A percentile compares a stretch with the other conserved stretches of the same genome.
phyloP scores from a whole-genome alignment of 2,329 filamentous ascomycete genomes.

The Fusarium temperatum region DNA sequence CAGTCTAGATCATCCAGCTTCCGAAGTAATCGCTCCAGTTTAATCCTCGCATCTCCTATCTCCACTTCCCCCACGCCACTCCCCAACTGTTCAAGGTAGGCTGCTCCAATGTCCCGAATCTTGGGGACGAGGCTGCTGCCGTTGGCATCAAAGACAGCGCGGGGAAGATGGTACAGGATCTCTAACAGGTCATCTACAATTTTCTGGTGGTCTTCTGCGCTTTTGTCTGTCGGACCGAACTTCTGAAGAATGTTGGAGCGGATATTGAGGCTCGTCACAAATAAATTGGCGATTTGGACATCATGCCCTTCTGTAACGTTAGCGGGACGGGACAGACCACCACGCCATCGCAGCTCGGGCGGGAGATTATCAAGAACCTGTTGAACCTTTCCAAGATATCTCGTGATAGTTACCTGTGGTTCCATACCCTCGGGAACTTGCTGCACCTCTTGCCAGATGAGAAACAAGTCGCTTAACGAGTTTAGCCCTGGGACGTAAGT shows the following conservation, averaged over 20 bases:
- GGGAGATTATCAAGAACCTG: constrained; percentile 45
- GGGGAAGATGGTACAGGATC: constrained; percentile 47
- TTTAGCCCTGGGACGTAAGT: constrained; percentile 48
- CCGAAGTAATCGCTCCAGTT: constrained; percentile 42
- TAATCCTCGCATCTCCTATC: constrained; percentile 27
- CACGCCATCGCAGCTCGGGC: constrained; percentile 48
- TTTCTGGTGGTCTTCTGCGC: constrained; percentile 40
- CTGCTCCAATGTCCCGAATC: constrained; percentile 49
- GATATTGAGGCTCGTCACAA: constrained; percentile 50
- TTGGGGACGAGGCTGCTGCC: constrained; percentile 49
- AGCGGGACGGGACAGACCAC: constrained; percentile 45
- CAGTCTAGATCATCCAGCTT: constrained; percentile 47
- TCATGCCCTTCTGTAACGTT: constrained; percentile 47
- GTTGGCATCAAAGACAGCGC: constrained; percentile 47
- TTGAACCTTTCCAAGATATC: constrained; percentile 39
- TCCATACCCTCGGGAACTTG: constrained; percentile 5
- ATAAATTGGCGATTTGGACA: constrained; percentile 49
- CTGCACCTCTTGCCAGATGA: constrained; percentile 47
- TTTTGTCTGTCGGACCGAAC: constrained; percentile 29
- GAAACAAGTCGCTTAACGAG: constrained; percentile 46
- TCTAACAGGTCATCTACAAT: constrained; percentile 50
- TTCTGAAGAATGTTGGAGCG: constrained; percentile 50
- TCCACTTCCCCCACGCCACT: not conserved
- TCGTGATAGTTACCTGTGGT: constrained; percentile 8
- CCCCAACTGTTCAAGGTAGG: constrained; percentile 44